Evolutionary conservation across 257 asterid species (phyloP).

Genomic region (Ajuga chamaepitys): DNA sequence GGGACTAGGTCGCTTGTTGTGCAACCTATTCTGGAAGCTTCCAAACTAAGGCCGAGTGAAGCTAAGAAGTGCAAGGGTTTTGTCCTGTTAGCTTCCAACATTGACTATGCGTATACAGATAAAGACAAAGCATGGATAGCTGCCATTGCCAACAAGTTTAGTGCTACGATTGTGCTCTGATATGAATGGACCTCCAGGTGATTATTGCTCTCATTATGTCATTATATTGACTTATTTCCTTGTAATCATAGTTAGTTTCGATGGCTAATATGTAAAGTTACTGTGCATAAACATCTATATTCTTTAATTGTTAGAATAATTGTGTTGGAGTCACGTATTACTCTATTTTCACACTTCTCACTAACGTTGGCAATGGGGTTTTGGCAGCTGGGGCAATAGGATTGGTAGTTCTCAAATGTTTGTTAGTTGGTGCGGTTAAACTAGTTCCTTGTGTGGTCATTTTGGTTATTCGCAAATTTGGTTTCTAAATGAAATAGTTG

Average conservation of each 20-base stretch:
- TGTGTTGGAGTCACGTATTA: neutral
- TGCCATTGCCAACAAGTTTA: slow-evolving; percentile 67
- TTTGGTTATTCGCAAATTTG: too few relatives aligned
- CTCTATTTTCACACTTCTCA: too few relatives aligned
- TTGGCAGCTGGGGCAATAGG: too few relatives aligned
- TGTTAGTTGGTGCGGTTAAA: too few relatives aligned
- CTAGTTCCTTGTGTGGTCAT: too few relatives aligned
- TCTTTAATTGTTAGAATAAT: neutral
- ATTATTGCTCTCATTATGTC: slow-evolving; percentile 5
- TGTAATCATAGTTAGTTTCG: neutral
- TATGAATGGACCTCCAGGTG: neutral
- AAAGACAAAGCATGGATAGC: slow-evolving; percentile 74
- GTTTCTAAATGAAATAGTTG: too few relatives aligned
- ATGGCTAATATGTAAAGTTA: neutral
- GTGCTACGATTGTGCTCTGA: slow-evolving; percentile 25
- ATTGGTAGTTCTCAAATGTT: too few relatives aligned
- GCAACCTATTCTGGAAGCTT: slow-evolving; percentile 48
- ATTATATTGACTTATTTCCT: neutral
- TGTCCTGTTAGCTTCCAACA: slow-evolving; percentile 67
- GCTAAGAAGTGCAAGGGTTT: slow-evolving; percentile 41
- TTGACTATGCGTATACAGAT: slow-evolving; percentile 54
- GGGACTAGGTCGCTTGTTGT: slow-evolving; percentile 69
- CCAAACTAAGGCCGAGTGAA: slow-evolving; percentile 21
- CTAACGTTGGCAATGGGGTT: too few relatives aligned
- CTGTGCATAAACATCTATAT: slow-evolving; percentile 4